These are phyloP conservation scores for Euphorbia pulcherrima DNA, from an alignment of 345 rosid species.

Conservation along the genomic window DNA sequence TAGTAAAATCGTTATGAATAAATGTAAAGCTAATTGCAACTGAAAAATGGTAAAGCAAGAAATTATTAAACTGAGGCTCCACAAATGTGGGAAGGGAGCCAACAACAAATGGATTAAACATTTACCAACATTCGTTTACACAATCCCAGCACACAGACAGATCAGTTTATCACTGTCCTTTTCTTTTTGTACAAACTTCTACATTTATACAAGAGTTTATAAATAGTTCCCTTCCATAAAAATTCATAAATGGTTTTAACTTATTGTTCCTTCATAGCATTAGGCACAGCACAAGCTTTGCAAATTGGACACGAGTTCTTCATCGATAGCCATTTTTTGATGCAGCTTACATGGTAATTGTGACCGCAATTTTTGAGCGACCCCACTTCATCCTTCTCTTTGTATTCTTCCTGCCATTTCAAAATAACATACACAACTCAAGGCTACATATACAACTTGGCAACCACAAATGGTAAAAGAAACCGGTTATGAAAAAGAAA, in stretches of 20 bases:
- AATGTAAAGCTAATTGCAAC: neutral
- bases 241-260: constrained; percentile 10
- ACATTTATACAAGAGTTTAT: constrained; percentile 22
- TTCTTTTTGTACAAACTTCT: constrained; percentile 3
- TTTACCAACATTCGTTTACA: constrained; percentile 23
- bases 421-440: neutral
- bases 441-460: no score
- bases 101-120: constrained; percentile 25
- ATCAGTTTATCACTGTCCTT: constrained; percentile 1
- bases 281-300: constrained; percentile 56
- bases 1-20: no score
- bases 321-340: constrained; percentile 79
- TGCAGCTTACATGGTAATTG: constrained; percentile 67
- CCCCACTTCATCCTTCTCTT: constrained; percentile 54
- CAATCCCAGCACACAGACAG: constrained; percentile 6
- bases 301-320: constrained; percentile 86
- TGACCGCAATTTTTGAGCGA: constrained; percentile 57
- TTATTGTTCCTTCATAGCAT: constrained; percentile 27
- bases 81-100: constrained; percentile 26
- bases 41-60: no score
- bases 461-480: no score
- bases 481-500: no score
- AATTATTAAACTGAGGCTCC: constrained; percentile 14
- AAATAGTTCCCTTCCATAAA: constrained; percentile 1
- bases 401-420: constrained; percentile 64